Evolutionary conservation across 306 rosid genomes (phyloP), one percentile per base, ranked within the genome.

Genomic region (Nissolia schottii): DNA sequence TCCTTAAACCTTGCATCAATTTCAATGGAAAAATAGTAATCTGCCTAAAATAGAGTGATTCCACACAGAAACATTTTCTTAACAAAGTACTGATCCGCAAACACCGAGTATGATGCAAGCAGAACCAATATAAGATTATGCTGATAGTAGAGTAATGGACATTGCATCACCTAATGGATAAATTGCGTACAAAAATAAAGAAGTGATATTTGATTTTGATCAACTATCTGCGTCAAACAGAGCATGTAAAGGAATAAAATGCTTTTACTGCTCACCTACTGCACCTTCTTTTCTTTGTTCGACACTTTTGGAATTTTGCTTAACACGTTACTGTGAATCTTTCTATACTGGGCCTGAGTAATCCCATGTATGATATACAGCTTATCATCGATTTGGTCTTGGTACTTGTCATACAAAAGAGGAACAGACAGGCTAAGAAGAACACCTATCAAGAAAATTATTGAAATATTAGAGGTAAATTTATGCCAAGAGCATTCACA

Each of bases 361-460:
- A 77, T 28, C 71, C 84, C 82, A 58, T 85, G 80, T 40, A 89
- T 10, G 60, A 82, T 31, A 24, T 45, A 69, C 54, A 95, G 69
- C 83, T 88, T 84, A 4, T 82, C 90, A 78, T 95, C 78, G 61
- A 89, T 75, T 63, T 49, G 89, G 46, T 84, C 90, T 89, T 85
- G 96, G 82, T 59, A 95, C 87, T 85, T 91, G 76, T 89, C 96
- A 87, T 95, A 95, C 75, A 91, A 72, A 28, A 85, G n/a, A 10
- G 99, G 99, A 76, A 87, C 82, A 9, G 96, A 89, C 84, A 95
- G 78, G 82, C 97, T 81, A 57, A 95, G 82, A 76, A 95, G 84
- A 71, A 95, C 78, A 56, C 87, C 99, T 95, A 74, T 81, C 81
- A 40, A 41, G 63, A 81, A 24, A 63, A 65, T 64, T 31, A 50